phyloP scores from a whole-genome alignment of 441 rosid species.

The Euphorbia celastroides region DNA sequence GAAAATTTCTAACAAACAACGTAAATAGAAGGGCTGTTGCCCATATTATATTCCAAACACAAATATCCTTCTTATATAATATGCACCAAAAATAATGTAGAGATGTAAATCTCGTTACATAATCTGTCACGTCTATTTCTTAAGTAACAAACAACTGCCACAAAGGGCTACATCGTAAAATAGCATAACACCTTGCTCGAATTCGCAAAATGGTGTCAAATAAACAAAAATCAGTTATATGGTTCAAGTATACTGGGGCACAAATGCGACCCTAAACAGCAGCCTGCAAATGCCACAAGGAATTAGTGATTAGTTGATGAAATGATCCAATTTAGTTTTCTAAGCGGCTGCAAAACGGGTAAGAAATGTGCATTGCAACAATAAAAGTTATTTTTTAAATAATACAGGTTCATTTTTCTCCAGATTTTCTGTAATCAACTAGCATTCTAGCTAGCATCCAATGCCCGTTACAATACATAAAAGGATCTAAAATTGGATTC shows the following conservation, averaged over 20 bases:
- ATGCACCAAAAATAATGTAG: slow-evolving; percentile 19
- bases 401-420: too few species aligned
- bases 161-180: neutral
- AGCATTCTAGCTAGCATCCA: neutral
- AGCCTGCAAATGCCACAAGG: slow-evolving; percentile 27
- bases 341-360: neutral
- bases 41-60: slow-evolving; percentile 1
- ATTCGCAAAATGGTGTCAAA: neutral
- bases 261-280: slow-evolving; percentile 23
- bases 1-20: neutral
- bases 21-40: neutral
- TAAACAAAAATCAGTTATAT: slow-evolving; percentile 12
- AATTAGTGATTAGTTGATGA: neutral
- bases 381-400: neutral
- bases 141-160: neutral
- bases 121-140: slow-evolving; percentile 1
- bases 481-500: neutral
- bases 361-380: neutral
- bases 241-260: slow-evolving; percentile 12
- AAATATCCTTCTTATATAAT: slow-evolving; percentile 2
- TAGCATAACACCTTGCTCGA: neutral
- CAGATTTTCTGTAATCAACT: neutral
- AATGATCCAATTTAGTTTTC: neutral
- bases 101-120: slow-evolving; percentile 8
- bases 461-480: neutral